phyloP scores from a whole-genome alignment of 495 filamentous ascomycete genomes.

The Bathelium albidoporum region DNA sequence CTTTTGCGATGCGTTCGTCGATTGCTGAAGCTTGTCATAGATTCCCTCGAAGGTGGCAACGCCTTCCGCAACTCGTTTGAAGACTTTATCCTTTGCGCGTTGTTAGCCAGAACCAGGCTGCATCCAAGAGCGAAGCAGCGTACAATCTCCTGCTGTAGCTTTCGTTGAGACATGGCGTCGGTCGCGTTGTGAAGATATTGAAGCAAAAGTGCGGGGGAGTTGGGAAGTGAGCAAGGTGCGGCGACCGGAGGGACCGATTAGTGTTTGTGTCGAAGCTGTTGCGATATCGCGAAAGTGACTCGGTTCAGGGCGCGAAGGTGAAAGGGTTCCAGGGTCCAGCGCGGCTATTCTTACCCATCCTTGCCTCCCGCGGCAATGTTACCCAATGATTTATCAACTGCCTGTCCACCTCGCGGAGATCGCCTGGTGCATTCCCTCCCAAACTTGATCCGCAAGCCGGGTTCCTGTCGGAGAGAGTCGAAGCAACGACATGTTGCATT shows the following conservation, averaged over 20 bases:
- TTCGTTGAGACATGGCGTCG: constrained; percentile 74
- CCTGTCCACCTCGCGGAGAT: too few species aligned
- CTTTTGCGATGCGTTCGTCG: constrained; percentile 86
- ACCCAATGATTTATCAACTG: not conserved
- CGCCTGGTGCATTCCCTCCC: too few species aligned
- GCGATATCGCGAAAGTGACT: not conserved
- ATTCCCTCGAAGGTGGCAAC: constrained; percentile 86
- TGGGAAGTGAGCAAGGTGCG: not conserved
- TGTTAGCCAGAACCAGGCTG: constrained; percentile 4
- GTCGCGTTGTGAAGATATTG: not conserved
- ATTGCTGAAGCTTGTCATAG: constrained; percentile 88
- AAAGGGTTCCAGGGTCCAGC: not conserved
- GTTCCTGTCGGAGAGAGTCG: not conserved
- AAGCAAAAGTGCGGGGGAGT: not conserved
- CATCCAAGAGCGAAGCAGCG: not conserved
- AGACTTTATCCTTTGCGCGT: constrained; percentile 62
- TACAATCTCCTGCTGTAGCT: constrained; percentile 82
- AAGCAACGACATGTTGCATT: not conserved
- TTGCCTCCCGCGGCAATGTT: not conserved
- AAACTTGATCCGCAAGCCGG: too few species aligned
- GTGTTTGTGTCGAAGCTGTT: not conserved
- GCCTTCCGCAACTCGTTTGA: constrained; percentile 91
- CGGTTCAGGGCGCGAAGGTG: not conserved
- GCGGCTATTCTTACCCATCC: not conserved
- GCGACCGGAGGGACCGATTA: not conserved